These are phyloP conservation scores for Yarrowia galli DNA, from an alignment of 1,139 yeast species.

Conservation along the genomic window DNA sequence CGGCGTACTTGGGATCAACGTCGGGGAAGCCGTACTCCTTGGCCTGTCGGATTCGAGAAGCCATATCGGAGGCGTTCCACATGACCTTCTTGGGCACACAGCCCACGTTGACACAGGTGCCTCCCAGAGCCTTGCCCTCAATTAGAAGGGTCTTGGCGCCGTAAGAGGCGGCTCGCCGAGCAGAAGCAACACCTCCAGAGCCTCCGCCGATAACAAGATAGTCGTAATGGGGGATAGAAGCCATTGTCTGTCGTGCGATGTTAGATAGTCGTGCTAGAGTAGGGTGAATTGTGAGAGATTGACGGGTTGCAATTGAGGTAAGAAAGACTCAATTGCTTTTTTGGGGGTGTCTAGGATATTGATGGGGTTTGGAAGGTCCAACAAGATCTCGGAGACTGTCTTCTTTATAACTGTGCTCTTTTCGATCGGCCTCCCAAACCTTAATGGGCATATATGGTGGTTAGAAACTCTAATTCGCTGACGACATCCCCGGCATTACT, in stretches of 20 bases:
- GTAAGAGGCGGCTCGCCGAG: slow-evolving; percentile 92
- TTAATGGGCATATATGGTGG: background rate
- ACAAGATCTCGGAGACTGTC: background rate
- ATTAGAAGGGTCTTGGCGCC: slow-evolving; percentile 88
- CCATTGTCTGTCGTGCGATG: slow-evolving; percentile 45
- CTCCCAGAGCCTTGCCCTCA: slow-evolving; percentile 84
- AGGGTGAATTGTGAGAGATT: background rate
- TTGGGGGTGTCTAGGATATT: background rate
- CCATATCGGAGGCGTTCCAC: slow-evolving; percentile 97
- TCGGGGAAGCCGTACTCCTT: slow-evolving; percentile 77
- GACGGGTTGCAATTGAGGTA: slow-evolving; percentile 8
- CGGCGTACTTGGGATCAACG: slow-evolving; percentile 61
- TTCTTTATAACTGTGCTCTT: background rate
- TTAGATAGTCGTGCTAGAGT: slow-evolving; percentile 28
- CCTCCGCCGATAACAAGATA: slow-evolving; percentile 98
- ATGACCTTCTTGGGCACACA: slow-evolving; percentile 98
- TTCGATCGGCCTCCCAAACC: background rate
- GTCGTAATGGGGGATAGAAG: slow-evolving; percentile 79
- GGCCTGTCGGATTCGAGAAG: slow-evolving; percentile 75
- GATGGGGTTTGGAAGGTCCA: background rate
- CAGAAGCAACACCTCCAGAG: slow-evolving; percentile 98
- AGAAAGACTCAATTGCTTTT: background rate
- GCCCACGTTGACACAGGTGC: slow-evolving; percentile 99
- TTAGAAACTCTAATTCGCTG: background rate
- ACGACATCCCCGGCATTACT: background rate